Conservation (phyloP, 164 flowering plant genomes). For the Amborella trichopoda region DNA sequence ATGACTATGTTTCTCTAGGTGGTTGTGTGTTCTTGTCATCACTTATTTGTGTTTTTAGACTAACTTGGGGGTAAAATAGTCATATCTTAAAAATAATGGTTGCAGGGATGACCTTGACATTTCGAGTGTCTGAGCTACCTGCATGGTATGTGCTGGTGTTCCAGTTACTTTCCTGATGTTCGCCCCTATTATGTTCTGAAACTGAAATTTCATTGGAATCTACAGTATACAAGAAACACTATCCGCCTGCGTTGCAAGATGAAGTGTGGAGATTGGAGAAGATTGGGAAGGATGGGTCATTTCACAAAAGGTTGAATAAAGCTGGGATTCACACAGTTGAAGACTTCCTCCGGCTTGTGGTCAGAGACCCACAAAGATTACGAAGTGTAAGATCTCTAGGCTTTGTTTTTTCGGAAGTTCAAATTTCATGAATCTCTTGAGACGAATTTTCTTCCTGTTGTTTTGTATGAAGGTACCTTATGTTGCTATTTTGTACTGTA, state of each 20-base stretch:
- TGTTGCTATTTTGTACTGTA: conserved; percentile 10
- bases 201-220: conserved; percentile 1
- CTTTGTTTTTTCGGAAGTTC: not conserved
- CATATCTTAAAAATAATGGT: no score
- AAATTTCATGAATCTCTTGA: not conserved
- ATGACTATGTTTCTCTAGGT: not conserved
- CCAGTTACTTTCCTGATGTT: not conserved
- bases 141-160: not conserved
- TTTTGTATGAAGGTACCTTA: not conserved
- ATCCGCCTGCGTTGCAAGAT: conserved; percentile 79
- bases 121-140: no score
- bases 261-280: conserved; percentile 97
- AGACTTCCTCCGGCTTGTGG: conserved; percentile 72
- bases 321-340: conserved; percentile 67
- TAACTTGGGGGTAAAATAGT: no score
- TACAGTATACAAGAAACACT: conserved; percentile 90
- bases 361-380: conserved; percentile 59
- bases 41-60: no score
- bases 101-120: no score
- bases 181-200: not conserved
- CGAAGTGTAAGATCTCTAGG: conserved; percentile 45
- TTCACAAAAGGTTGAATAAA: conserved; percentile 75
- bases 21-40: not conserved
- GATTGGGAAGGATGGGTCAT: conserved; percentile 94
- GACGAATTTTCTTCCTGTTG: not conserved